These are phyloP conservation scores for Trichoderma arundinaceum DNA, from an alignment of 2,329 filamentous ascomycete species.

Conservation along the genomic window DNA sequence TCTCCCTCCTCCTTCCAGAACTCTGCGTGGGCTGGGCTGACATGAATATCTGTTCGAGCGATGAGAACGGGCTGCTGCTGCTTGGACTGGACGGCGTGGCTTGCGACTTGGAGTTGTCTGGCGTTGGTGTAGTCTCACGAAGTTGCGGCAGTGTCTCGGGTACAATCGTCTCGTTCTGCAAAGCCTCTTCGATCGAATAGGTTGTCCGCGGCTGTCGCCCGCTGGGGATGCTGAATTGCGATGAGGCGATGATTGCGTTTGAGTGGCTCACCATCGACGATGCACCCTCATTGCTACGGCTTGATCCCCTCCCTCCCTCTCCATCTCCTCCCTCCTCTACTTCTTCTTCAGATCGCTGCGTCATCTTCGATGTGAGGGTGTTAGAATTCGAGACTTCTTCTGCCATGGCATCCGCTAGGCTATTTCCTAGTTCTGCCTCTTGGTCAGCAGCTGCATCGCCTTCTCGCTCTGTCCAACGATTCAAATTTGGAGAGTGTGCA, in stretches of 20 bases:
- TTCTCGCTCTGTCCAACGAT: not conserved
- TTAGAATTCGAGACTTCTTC: constrained; percentile 13
- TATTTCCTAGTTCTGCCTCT: constrained; percentile 31
- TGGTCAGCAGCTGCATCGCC: constrained; percentile 33
- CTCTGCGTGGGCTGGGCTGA: constrained; percentile 49
- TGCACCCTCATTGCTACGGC: not conserved
- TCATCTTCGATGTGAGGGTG: constrained; percentile 27
- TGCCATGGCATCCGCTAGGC: constrained; percentile 29
- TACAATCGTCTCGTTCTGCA: constrained; percentile 37
- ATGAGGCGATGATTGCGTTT: constrained; percentile 33
- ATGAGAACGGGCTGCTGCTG: constrained; percentile 46
- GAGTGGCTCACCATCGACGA: constrained; percentile 26
- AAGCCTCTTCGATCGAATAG: constrained; percentile 43
- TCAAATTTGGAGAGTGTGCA: constrained; percentile 5
- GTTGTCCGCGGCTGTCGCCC: constrained; percentile 57
- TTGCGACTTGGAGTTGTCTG: constrained; percentile 26
- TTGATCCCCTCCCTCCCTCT: not conserved
- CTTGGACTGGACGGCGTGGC: constrained; percentile 17
- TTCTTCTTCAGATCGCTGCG: not conserved
- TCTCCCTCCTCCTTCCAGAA: constrained; percentile 35
- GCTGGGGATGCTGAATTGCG: constrained; percentile 50
- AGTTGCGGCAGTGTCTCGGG: constrained; percentile 36
- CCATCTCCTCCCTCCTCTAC: not conserved
- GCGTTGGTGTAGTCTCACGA: constrained; percentile 31
- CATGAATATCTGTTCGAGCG: constrained; percentile 49